Conservation (phyloP, 1,284 basidiomycete genomes). For the Sphaerobolus stellatus region DNA sequence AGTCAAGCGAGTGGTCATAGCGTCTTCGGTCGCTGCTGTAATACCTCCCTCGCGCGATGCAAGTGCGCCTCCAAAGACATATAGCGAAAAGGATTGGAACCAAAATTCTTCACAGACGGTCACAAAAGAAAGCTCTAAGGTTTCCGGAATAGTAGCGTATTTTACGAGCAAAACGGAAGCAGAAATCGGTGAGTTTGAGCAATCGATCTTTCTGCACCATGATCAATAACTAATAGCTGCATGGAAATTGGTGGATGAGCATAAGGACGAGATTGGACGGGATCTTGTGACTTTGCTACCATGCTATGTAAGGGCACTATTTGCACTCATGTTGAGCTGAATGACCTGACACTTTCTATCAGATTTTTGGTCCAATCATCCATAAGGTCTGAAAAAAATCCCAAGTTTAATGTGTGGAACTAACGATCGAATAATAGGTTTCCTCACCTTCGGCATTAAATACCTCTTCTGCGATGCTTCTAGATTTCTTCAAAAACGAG, state of each 20-base stretch:
- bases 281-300: slow-evolving; percentile 23
- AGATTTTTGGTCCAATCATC: too few relatives aligned
- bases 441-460: too few relatives aligned
- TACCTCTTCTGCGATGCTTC: too few relatives aligned
- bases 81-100: slow-evolving; percentile 66
- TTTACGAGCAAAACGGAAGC: slow-evolving; percentile 67
- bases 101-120: slow-evolving; percentile 50
- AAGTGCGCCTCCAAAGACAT: slow-evolving; percentile 22
- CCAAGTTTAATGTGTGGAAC: too few relatives aligned
- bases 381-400: too few relatives aligned
- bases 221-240: slow-evolving; percentile 17
- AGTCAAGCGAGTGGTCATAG: slow-evolving; percentile 68
- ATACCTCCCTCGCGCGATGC: too few relatives aligned
- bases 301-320: slow-evolving; percentile 18
- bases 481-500: too few relatives aligned
- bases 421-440: too few relatives aligned
- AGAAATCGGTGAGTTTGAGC: slow-evolving; percentile 46
- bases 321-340: too few relatives aligned
- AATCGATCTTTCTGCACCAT: background rate
- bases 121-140: slow-evolving; percentile 51
- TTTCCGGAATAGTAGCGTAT: slow-evolving; percentile 47
- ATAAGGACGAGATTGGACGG: slow-evolving; percentile 20
- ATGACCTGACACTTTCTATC: too few relatives aligned
- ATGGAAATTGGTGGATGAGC: slow-evolving; percentile 24
- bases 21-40: slow-evolving; percentile 55